A percentile compares a stretch with the other conserved stretches of the same genome.
These are phyloP conservation scores for Fagopyrum esculentum DNA, from an alignment of 148 eudicot species.

Conservation along the genomic window DNA sequence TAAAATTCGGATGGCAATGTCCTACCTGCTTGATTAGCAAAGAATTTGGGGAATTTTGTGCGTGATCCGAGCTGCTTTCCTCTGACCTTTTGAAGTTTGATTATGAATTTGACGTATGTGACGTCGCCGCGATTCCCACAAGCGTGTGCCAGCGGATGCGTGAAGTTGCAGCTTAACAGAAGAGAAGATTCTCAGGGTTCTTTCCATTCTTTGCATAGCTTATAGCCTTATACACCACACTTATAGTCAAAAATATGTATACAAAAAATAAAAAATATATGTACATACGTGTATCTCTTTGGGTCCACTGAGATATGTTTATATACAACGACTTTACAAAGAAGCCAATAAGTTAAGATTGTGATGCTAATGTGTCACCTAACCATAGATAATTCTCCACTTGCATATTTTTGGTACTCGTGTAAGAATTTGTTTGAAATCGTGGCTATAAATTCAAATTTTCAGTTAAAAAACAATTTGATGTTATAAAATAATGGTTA, in stretches of 20 bases:
- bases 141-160: conserved; percentile 11
- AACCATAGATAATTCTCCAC: too few relatives aligned
- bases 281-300: background rate
- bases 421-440: too few relatives aligned
- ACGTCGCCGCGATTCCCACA: conserved; percentile 3
- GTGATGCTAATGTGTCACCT: too few relatives aligned
- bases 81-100: background rate
- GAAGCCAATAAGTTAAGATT: too few relatives aligned
- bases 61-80: conserved; percentile 1
- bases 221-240: background rate
- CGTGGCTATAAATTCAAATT: too few relatives aligned
- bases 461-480: too few relatives aligned
- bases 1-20: background rate
- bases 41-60: background rate
- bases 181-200: conserved; percentile 4
- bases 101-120: background rate
- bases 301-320: background rate
- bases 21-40: background rate
- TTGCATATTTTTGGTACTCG: too few relatives aligned
- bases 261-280: background rate
- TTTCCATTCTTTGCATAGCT: background rate
- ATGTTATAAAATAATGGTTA: too few relatives aligned
- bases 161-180: conserved; percentile 1
- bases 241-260: background rate
- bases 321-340: too few relatives aligned